phyloP scores from a whole-genome alignment of 306 rosid species.

The Cicer cuneatum region DNA sequence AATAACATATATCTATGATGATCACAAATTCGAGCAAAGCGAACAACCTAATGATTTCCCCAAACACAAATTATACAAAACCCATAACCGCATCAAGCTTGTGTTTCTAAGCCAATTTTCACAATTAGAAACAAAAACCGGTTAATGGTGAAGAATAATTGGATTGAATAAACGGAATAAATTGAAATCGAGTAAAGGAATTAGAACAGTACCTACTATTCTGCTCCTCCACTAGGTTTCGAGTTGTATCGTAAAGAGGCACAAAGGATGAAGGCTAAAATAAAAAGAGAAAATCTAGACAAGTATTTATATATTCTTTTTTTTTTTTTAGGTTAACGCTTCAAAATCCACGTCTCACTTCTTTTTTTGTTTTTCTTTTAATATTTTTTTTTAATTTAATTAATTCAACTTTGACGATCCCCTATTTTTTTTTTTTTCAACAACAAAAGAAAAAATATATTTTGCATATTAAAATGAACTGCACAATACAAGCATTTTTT shows the following conservation, averaged over 20 bases:
- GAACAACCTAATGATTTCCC: not conserved
- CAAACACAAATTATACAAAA: conserved; percentile 17
- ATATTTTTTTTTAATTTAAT: no score
- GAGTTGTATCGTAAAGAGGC: not conserved
- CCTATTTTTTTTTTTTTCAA: no score
- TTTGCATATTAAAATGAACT: no score
- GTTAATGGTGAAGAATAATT: not conserved
- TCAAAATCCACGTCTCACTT: no score
- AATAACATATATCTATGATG: conserved; percentile 11
- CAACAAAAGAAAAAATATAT: no score
- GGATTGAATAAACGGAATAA: not conserved
- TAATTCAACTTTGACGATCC: no score
- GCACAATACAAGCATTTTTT: no score
- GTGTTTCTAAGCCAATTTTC: not conserved
- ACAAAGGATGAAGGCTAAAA: not conserved
- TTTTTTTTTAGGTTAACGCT: no score
- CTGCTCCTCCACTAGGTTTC: not conserved
- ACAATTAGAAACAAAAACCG: conserved; percentile 4
- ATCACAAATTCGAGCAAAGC: conserved; percentile 22
- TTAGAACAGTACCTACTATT: conserved; percentile 2
- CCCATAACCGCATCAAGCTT: not conserved
- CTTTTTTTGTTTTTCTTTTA: no score
- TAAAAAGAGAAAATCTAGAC: not conserved
- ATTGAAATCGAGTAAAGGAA: not conserved
- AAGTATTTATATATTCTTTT: not conserved